Evolutionary conservation across 306 rosid genomes (phyloP).

Genomic region (Medicago ruthenica): DNA sequence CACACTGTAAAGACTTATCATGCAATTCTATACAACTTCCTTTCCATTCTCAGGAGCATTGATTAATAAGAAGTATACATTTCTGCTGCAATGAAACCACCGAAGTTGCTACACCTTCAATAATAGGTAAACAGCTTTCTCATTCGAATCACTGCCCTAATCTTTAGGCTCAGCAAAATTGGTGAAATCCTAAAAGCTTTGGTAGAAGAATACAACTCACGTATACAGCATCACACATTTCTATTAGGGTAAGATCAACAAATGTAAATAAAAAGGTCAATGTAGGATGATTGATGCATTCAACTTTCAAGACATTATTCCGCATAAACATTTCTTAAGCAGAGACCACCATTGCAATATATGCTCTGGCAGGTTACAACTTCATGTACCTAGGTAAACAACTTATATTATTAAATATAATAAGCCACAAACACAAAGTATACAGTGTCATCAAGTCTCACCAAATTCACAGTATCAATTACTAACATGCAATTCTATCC

Average conservation of each 20-base stretch:
- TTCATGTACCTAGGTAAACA: too few species aligned
- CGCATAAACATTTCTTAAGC: background rate
- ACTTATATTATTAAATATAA: too few species aligned
- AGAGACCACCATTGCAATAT: background rate
- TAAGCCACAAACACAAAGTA: background rate
- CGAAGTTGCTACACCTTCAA: too few species aligned
- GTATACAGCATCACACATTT: background rate
- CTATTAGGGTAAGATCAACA: slow-evolving; percentile 28
- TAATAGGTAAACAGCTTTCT: slow-evolving; percentile 39
- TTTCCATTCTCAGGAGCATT: too few species aligned
- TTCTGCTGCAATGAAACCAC: too few species aligned
- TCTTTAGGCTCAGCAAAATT: background rate
- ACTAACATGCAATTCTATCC: too few species aligned
- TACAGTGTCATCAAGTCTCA: background rate
- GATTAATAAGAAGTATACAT: too few species aligned
- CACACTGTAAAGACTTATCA: too few species aligned
- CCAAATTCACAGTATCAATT: background rate
- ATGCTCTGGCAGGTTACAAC: too few species aligned
- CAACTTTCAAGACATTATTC: background rate
- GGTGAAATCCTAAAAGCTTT: background rate
- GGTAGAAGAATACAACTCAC: background rate
- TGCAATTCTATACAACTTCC: too few species aligned
- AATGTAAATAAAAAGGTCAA: background rate
- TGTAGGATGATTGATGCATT: background rate
- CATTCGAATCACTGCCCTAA: slow-evolving; percentile 69